Evolutionary conservation across 345 rosid genomes (phyloP).

Genomic region (Xanthoceras sorbifolium): DNA sequence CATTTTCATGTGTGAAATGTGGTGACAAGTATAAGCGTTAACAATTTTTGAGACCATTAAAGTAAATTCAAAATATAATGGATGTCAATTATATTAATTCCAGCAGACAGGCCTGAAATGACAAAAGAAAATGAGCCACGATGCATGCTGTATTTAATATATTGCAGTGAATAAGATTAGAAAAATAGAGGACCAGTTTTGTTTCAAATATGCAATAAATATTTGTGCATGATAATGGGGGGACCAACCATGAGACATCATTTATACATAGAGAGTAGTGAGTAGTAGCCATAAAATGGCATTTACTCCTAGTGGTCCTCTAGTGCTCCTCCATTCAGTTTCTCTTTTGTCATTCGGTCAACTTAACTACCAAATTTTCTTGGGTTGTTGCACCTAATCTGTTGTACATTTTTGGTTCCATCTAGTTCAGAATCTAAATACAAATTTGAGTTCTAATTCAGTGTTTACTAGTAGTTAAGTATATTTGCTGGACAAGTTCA

Average conservation of each 20-base stretch:
- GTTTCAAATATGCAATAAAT: slow-evolving; percentile 1
- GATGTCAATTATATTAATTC: neutral
- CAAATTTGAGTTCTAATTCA: neutral
- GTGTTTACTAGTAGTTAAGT: too few species aligned
- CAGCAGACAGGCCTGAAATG: too few species aligned
- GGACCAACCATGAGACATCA: slow-evolving; percentile 2
- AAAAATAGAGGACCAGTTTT: neutral
- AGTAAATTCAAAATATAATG: too few species aligned
- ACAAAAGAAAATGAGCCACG: too few species aligned
- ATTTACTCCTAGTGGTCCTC: slow-evolving; percentile 20
- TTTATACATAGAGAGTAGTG: neutral
- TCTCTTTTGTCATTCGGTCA: neutral
- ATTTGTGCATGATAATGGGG: neutral
- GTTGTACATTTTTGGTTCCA: neutral
- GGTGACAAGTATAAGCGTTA: too few species aligned
- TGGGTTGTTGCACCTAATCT: slow-evolving; percentile 13
- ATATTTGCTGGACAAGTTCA: too few species aligned
- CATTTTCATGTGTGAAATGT: too few species aligned
- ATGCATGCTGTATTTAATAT: neutral
- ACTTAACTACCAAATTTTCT: neutral
- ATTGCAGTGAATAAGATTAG: neutral
- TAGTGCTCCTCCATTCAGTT: neutral
- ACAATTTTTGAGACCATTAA: neutral
- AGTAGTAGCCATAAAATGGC: neutral
- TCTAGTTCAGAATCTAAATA: too few species aligned